A percentile compares a stretch with the other conserved stretches of the same genome.
Conservation (phyloP, 2,329 filamentous ascomycete genomes). For the Alternaria panax region DNA sequence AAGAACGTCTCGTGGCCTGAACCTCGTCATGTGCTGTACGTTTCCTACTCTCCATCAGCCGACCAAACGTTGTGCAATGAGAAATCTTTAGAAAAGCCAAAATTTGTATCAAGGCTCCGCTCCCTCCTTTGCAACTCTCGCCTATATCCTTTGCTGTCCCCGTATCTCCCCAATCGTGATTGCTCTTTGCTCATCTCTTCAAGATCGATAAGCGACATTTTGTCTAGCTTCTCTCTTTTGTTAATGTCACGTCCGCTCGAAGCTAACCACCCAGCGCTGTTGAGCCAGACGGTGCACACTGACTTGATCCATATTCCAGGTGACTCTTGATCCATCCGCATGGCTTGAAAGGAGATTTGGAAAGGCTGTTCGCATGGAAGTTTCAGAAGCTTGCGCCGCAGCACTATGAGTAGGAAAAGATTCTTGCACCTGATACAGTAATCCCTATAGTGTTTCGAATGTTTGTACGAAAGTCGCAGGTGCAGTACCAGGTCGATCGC, state of each 20-base stretch:
- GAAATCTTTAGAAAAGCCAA: neutral
- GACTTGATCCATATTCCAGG: neutral
- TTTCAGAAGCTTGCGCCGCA: neutral
- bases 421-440: neutral
- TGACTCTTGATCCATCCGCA: neutral
- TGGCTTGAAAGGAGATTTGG: neutral
- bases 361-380: conserved; percentile 1
- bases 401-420: neutral
- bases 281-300: neutral
- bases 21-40: neutral
- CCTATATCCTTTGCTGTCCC: conserved; percentile 1
- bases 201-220: neutral
- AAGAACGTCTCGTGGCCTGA: neutral
- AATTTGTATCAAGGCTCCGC: neutral
- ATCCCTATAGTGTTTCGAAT: neutral
- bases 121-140: neutral
- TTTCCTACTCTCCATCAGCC: neutral
- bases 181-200: neutral
- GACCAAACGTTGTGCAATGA: neutral
- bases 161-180: neutral
- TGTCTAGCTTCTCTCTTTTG: neutral
- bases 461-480: neutral
- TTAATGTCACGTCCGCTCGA: neutral
- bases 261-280: neutral
- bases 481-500: neutral